Evolutionary conservation across 345 rosid species (phyloP), one percentile per base, ranked within the genome.

Genomic region (Trapa bicornis): DNA sequence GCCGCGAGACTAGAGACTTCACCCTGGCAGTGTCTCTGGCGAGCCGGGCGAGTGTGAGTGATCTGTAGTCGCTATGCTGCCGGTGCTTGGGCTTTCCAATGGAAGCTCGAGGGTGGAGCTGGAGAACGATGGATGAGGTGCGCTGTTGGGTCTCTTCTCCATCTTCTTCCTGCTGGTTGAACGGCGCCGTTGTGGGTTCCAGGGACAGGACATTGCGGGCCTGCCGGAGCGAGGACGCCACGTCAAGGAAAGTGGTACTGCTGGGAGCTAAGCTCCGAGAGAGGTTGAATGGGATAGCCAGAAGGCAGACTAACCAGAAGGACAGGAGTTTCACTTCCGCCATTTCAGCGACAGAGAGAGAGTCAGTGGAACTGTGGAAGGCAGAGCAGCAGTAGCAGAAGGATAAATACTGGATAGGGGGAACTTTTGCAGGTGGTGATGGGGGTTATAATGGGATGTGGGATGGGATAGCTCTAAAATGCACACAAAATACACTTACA

Each of bases 11-110:
- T 68, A 91, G 85, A 6, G 87, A 84, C 50, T 65, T 78, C 67
- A 84, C 92, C 66, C 96, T 85, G 72, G 81, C 81, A 8, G 87
- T 75, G 85, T 91, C 97, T 1, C 96, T 94, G 71, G 66, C 64
- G 61, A 89, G 90, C 61, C 94, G 75, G 5, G 92, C 75, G 37
- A 83, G 70, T 17, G 85, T 81, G 60, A 89, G 77, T 12, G 96
- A 84, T 43, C 72, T 89, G 79, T 89, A 87, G 82, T 87, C 90
- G 39, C 9, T 2, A 22, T 83, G 86, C 36, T 74, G 58, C 36
- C 71, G 54, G 45, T 71, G n/a, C 67, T 71, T 74, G 45, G 72
- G n/a, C 67, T 71, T 74, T 5, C 58, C 75, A 37, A 89, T 47
- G 0, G 86, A 79, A 67, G 70, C 67, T 70, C 96, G 79, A 0